Conservation (phyloP, 495 filamentous ascomycete genomes). For the Penicillium salamii region DNA sequence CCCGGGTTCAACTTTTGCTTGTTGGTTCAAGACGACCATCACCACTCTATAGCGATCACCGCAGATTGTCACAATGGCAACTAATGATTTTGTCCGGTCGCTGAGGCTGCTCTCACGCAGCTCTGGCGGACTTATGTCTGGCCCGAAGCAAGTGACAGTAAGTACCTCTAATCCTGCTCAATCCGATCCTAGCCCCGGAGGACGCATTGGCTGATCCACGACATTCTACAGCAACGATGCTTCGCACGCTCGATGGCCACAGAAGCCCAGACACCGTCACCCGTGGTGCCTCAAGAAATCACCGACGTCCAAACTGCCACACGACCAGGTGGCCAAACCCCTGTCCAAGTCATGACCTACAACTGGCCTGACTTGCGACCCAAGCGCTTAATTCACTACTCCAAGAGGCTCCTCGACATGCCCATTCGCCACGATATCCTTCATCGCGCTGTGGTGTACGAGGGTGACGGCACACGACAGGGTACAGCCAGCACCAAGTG, state of each 20-base stretch:
- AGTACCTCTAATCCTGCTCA: conserved; percentile 4
- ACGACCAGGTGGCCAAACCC: conserved; percentile 23
- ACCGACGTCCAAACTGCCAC: background rate
- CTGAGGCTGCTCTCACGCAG: conserved; percentile 43
- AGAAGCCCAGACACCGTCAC: conserved; percentile 42
- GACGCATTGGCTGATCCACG: conserved; percentile 14
- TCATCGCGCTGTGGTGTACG: conserved; percentile 88
- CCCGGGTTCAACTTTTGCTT: conserved; percentile 40
- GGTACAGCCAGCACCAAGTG: conserved; percentile 86
- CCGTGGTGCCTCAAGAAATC: background rate
- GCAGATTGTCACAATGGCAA: conserved; percentile 33
- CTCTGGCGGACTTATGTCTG: conserved; percentile 40
- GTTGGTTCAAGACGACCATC: conserved; percentile 17
- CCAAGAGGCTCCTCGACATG: conserved; percentile 74
- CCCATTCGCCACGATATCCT: conserved; percentile 90
- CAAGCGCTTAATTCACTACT: conserved; percentile 71
- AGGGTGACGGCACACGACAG: conserved; percentile 83
- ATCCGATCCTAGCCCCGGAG: background rate
- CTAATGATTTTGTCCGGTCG: conserved; percentile 33
- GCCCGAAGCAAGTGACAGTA: conserved; percentile 49
- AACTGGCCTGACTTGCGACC: conserved; percentile 89
- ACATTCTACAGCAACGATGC: conserved; percentile 44
- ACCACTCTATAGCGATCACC: conserved; percentile 8
- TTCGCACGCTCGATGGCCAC: conserved; percentile 75
- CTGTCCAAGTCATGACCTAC: conserved; percentile 80